These are phyloP conservation scores for Candida argentea DNA, from an alignment of 805 yeast genomes.

Conservation along the genomic window DNA sequence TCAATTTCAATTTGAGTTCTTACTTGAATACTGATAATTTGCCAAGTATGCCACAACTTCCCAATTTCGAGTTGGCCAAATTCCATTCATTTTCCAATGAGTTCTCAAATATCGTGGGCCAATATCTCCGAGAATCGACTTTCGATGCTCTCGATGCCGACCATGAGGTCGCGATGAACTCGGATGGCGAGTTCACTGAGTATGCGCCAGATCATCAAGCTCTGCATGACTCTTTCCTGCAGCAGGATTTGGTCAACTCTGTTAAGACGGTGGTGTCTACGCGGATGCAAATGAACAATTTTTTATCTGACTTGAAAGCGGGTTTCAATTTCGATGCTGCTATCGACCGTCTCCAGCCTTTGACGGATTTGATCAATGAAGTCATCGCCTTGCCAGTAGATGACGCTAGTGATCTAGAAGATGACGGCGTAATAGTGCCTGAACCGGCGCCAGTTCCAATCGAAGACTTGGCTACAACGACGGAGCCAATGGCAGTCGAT, in stretches of 20 bases:
- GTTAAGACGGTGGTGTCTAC: slow-evolving; percentile 30
- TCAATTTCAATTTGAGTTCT: slow-evolving; percentile 13
- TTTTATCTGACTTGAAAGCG: slow-evolving; percentile 28
- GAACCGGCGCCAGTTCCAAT: too few relatives aligned
- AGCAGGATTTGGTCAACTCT: slow-evolving; percentile 16
- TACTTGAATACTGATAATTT: slow-evolving; percentile 10
- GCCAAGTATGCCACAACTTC: slow-evolving; percentile 14
- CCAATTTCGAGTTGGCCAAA: slow-evolving; percentile 14
- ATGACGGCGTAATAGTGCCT: slow-evolving; percentile 11
- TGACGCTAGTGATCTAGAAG: slow-evolving; percentile 23
- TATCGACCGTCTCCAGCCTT: slow-evolving; percentile 39
- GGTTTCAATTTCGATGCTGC: slow-evolving; percentile 45
- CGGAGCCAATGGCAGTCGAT: slow-evolving; percentile 49
- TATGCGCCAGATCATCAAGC: too few relatives aligned
- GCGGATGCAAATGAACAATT: slow-evolving; percentile 31
- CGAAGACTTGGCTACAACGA: slow-evolving; percentile 8
- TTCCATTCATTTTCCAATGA: slow-evolving; percentile 20
- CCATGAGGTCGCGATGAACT: slow-evolving; percentile 2
- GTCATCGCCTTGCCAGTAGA: slow-evolving; percentile 42
- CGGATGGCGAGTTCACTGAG: background rate
- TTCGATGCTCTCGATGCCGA: slow-evolving; percentile 1
- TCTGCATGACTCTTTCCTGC: slow-evolving; percentile 9
- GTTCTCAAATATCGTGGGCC: slow-evolving; percentile 19
- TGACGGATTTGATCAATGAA: slow-evolving; percentile 34
- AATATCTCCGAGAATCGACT: slow-evolving; percentile 12